Evolutionary conservation across 2,329 filamentous ascomycete genomes (phyloP), one percentile per base, ranked within the genome.

Genomic region (Ophiostoma sp.): DNA sequence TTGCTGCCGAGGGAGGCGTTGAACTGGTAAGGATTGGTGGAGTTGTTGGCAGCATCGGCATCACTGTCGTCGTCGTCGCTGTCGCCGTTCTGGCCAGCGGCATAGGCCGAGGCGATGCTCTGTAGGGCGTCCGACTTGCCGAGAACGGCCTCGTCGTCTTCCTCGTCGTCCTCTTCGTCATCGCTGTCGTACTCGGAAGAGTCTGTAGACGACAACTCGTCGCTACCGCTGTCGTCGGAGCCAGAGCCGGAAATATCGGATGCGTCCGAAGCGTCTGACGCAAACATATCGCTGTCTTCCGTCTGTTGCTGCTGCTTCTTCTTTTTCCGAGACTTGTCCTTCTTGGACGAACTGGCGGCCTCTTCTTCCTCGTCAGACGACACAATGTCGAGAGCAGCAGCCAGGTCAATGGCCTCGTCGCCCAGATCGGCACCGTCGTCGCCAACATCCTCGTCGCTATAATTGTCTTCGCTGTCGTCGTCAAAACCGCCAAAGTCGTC

Each of bases 41-140:
- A 84, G 3, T 52, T 45, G 0, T 72, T 36, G 4, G n/a, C 88
- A 78, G 87, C 85, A 75, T 77, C 73, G 77, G 80, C 66, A 75
- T 78, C 70, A 55, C 76, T 76, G 6, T 82, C 80, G 0, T 88
- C 86, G 69, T 86, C 85, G 50, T 92, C 88, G 69, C 36, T 72
- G 3, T 72, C 69, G 36, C 36, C 63, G 36, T 36, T 36, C 75
- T 92, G 88, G 69, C 91, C 89, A 11, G 86, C 86, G 74, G 86
- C 86, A 74, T 95, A 91, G 52, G 89, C 89, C 25, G 89, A 90
- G 74, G 95, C 91, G 76, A 94, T 87, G 75, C 86, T 88, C 79
- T 91, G 89, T 59, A 94, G 86, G 42, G 90, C 89, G 50, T 89
- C 87, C 22, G 45, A 36, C 63, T 69, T 63, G 36, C 55, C 36